Evolutionary conservation across 1,139 yeast species (phyloP).

Genomic region (Blastobotrys malaysiensis): DNA sequence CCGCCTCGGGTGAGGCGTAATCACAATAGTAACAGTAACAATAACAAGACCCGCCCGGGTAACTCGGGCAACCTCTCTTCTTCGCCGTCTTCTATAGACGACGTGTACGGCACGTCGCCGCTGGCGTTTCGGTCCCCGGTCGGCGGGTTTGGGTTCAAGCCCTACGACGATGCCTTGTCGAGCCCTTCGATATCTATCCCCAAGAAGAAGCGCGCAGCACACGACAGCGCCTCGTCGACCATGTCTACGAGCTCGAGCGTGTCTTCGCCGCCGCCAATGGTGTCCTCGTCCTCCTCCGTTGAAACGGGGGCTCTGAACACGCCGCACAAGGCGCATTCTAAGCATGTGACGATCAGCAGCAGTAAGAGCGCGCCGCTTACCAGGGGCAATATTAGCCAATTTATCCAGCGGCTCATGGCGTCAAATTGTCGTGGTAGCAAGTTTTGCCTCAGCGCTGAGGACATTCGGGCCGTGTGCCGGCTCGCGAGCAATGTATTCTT

Average conservation of each 20-base stretch:
- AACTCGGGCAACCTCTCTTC: background rate
- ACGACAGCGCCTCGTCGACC: background rate
- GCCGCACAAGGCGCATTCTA: background rate
- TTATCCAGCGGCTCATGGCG: conserved; percentile 22
- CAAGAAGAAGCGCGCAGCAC: background rate
- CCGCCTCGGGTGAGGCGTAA: background rate
- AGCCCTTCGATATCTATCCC: background rate
- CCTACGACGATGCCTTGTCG: background rate
- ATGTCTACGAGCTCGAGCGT: background rate
- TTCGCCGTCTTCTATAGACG: background rate
- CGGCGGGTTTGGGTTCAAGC: background rate
- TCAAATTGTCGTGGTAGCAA: conserved; percentile 16
- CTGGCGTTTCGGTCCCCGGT: background rate
- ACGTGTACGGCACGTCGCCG: background rate
- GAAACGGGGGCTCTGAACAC: background rate
- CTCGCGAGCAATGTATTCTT: conserved; percentile 65
- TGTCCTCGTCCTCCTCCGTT: conserved; percentile 5
- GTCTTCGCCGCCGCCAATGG: background rate
- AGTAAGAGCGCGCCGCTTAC: background rate
- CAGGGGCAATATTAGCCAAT: conserved; percentile 12
- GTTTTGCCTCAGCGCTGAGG: conserved; percentile 42
- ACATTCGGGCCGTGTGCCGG: conserved; percentile 59
- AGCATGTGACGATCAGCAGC: background rate
- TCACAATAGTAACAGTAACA: conserved; percentile 6
- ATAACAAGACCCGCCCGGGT: background rate